Conservation (phyloP, 768 basidiomycete species). For the Termitomyces bulborhizus region DNA sequence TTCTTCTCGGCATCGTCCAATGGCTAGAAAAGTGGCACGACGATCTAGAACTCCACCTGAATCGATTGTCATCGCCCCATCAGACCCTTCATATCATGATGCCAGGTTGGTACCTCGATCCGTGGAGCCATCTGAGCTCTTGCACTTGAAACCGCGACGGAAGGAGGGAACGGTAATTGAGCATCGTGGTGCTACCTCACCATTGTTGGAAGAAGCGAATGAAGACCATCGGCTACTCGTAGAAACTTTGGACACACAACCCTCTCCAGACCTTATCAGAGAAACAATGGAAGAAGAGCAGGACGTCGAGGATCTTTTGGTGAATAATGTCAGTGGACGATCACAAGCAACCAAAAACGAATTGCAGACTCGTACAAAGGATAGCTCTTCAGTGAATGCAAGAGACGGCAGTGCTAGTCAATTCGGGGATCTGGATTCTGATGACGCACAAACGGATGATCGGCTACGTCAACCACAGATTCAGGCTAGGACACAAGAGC, state of each 20-base stretch:
- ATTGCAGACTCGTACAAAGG: not conserved
- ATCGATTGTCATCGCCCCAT: not conserved
- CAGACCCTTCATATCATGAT: constrained; percentile 24
- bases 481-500: not conserved
- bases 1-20: not conserved
- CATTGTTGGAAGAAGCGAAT: constrained; percentile 4
- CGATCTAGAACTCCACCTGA: not conserved
- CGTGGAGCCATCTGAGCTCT: constrained; percentile 19
- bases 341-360: constrained; percentile 1
- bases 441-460: constrained; percentile 21
- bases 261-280: not conserved
- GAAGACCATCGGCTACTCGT: constrained; percentile 1
- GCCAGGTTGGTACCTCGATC: constrained; percentile 28
- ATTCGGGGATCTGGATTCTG: constrained; percentile 17
- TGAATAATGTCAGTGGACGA: constrained; percentile 9
- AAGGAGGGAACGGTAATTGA: not conserved
- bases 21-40: constrained; percentile 4
- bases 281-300: constrained; percentile 16
- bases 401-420: not conserved
- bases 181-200: not conserved
- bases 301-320: constrained; percentile 22
- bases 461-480: constrained; percentile 2
- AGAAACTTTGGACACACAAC: not conserved
- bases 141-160: not conserved
- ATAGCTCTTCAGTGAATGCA: not conserved